Percentiles rank a stretch among this genome's conserved stretches.
Conservation (phyloP, 1,284 basidiomycete species). For the Cryptococcus hybrid region DNA sequence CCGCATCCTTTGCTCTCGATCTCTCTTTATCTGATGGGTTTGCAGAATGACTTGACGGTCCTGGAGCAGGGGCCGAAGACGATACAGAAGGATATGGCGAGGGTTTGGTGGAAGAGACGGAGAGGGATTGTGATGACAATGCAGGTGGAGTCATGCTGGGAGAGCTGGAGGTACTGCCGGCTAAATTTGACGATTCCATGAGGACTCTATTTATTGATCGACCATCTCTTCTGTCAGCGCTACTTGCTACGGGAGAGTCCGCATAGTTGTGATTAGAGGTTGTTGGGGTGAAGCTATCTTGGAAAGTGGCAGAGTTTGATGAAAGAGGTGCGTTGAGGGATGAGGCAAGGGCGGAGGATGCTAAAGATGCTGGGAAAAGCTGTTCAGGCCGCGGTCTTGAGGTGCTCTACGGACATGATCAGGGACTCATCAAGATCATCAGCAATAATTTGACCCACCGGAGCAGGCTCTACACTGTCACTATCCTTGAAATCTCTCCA, state of each 20-base stretch:
- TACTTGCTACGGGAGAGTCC: slow-evolving; percentile 26
- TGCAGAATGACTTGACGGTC: background rate
- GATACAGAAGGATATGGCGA: background rate
- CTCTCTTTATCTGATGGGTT: slow-evolving; percentile 17
- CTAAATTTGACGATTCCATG: slow-evolving; percentile 11
- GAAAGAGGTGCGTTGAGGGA: slow-evolving; percentile 22
- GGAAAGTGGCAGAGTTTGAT: slow-evolving; percentile 33
- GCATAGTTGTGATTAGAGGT: slow-evolving; percentile 22
- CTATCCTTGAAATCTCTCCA: slow-evolving; percentile 21
- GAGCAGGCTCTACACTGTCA: slow-evolving; percentile 21
- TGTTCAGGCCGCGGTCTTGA: background rate
- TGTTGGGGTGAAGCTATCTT: slow-evolving; percentile 33
- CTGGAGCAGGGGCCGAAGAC: background rate
- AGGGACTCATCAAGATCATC: no score
- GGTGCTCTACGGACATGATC: background rate
- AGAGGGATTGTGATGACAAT: background rate
- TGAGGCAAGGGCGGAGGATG: slow-evolving; percentile 30
- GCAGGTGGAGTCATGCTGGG: slow-evolving; percentile 2
- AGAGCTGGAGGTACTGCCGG: slow-evolving; percentile 8
- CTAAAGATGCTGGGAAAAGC: background rate
- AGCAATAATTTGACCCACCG: slow-evolving; percentile 7
- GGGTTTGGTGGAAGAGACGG: background rate
- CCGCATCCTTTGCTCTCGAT: slow-evolving; percentile 37
- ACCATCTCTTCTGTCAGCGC: slow-evolving; percentile 1
- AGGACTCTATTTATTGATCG: slow-evolving; percentile 17